These are phyloP conservation scores for Camellia japonica DNA, from an alignment of 148 eudicot species.

Conservation along the genomic window DNA sequence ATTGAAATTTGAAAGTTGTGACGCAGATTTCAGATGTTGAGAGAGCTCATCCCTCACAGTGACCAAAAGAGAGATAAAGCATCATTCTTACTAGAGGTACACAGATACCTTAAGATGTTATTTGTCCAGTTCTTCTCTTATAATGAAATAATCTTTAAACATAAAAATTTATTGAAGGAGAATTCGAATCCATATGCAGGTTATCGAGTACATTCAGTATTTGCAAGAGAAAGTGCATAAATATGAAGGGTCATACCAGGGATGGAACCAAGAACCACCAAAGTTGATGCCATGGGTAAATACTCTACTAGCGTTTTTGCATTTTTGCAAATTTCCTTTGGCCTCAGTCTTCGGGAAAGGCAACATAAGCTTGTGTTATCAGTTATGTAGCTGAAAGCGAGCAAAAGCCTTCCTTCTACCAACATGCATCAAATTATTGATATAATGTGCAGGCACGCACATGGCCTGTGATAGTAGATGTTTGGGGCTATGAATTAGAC, in stretches of 20 bases:
- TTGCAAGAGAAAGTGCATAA: conserved; percentile 82
- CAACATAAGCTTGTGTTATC: neutral
- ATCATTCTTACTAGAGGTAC: conserved; percentile 84
- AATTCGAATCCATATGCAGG: conserved; percentile 39
- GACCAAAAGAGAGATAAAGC: conserved; percentile 98
- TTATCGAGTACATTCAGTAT: conserved; percentile 82
- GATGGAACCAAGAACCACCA: conserved; percentile 65
- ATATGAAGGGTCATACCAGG: conserved; percentile 73
- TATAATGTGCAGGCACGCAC: neutral
- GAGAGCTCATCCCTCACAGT: conserved; percentile 79
- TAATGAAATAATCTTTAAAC: neutral
- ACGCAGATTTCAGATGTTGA: conserved; percentile 86
- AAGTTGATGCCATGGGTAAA: conserved; percentile 67
- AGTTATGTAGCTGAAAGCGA: neutral
- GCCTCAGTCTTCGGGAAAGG: neutral
- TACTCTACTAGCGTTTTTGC: neutral
- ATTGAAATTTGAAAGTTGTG: conserved; percentile 8
- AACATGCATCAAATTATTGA: neutral
- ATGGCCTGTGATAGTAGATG: neutral
- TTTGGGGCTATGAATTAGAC: neutral
- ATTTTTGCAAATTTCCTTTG: neutral
- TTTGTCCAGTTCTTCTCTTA: neutral
- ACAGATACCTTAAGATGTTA: neutral
- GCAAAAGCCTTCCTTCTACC: neutral
- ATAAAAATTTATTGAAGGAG: neutral